phyloP scores from a whole-genome alignment of 179 eudicot species.

The Spergularia azorica region DNA sequence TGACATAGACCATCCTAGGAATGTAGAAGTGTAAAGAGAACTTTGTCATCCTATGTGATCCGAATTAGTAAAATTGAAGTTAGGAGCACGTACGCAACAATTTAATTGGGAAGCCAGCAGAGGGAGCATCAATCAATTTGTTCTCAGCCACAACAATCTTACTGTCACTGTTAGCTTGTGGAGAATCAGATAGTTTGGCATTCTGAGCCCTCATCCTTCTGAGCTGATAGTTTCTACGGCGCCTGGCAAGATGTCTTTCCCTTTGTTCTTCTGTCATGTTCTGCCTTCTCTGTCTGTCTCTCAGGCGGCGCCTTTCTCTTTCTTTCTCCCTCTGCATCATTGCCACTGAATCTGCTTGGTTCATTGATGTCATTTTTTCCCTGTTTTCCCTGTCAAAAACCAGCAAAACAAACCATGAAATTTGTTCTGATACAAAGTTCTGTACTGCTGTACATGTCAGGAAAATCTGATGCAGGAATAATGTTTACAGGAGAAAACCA shows the following conservation, averaged over 20 bases:
- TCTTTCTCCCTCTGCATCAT: slow-evolving; percentile 43
- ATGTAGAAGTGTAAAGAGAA: no score
- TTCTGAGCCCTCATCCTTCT: slow-evolving; percentile 46
- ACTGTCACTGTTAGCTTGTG: not conserved
- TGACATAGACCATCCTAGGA: no score
- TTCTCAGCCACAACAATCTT: not conserved
- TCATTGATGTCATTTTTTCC: slow-evolving; percentile 19
- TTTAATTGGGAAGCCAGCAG: not conserved
- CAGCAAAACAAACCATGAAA: no score
- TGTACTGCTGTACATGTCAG: no score
- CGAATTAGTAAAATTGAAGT: slow-evolving; percentile 15
- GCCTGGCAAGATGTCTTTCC: slow-evolving; percentile 54
- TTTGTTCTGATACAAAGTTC: no score
- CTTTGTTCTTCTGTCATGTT: slow-evolving; percentile 53
- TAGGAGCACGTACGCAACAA: slow-evolving; percentile 1
- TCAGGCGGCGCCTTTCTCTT: slow-evolving; percentile 44
- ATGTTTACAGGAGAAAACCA: no score
- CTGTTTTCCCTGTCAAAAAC: not conserved
- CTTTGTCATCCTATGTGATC: not conserved
- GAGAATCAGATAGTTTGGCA: slow-evolving; percentile 22
- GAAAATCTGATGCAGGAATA: no score
- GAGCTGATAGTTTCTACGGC: slow-evolving; percentile 55
- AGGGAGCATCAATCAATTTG: not conserved
- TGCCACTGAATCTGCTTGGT: slow-evolving; percentile 16
- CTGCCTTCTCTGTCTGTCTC: slow-evolving; percentile 55